Evolutionary conservation across 805 yeast species (phyloP).

Genomic region (Yamadazyma takamatsuzukensis): DNA sequence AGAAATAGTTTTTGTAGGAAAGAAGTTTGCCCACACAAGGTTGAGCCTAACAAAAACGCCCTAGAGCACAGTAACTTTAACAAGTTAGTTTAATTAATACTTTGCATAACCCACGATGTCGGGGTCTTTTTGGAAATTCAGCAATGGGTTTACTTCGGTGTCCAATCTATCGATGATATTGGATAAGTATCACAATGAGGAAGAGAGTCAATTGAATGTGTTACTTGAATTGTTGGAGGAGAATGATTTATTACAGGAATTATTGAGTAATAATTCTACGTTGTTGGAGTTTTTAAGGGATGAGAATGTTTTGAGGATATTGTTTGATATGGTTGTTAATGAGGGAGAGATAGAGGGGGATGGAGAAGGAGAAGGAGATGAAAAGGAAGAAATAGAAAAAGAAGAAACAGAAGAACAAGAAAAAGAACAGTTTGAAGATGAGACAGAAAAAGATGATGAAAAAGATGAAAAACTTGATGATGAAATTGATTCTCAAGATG

Average conservation of each 20-base stretch:
- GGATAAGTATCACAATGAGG: constrained; percentile 27
- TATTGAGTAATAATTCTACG: constrained; percentile 39
- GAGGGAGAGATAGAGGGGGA: constrained; percentile 20
- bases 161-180: constrained; percentile 38
- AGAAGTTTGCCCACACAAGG: too few species aligned
- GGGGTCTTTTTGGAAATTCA: constrained; percentile 47
- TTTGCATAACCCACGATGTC: constrained; percentile 27
- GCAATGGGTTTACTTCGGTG: constrained; percentile 42
- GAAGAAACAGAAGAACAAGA: constrained; percentile 1
- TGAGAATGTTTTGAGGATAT: constrained; percentile 30
- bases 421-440: constrained; percentile 4
- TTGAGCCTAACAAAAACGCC: too few species aligned
- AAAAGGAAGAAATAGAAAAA: constrained; percentile 1
- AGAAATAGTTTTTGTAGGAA: too few species aligned
- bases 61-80: too few species aligned
- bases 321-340: constrained; percentile 36
- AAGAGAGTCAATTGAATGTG: constrained; percentile 14
- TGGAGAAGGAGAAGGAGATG: constrained; percentile 2
- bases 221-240: constrained; percentile 38
- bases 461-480: constrained; percentile 27
- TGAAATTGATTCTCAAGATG: constrained; percentile 16
- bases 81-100: too few species aligned
- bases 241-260: constrained; percentile 40
- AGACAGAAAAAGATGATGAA: constrained; percentile 8
- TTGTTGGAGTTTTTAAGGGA: constrained; percentile 41